Conservation (phyloP, 2,329 filamentous ascomycete species). For the Aspergillus brasiliensis region DNA sequence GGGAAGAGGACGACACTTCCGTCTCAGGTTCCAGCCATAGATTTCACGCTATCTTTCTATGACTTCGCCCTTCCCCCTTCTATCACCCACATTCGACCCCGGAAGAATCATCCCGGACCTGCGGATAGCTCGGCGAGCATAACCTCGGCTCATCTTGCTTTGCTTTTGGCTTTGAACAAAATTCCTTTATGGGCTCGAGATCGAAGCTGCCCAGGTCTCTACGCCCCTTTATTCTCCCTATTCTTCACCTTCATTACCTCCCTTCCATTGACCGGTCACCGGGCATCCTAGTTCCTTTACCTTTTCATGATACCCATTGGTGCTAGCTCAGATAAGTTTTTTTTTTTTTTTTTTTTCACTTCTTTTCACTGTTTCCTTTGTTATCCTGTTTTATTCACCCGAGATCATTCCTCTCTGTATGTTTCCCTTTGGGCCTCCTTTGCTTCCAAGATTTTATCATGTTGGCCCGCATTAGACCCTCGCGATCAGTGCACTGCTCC, state of each 20-base stretch:
- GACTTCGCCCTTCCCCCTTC: neutral
- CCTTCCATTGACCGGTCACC: neutral
- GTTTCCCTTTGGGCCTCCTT: neutral
- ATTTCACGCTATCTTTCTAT: neutral
- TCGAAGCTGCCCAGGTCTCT: neutral
- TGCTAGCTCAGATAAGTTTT: slow-evolving; percentile 16
- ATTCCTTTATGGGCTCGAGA: neutral
- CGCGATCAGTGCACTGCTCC: neutral
- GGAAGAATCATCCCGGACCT: neutral
- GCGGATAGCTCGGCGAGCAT: neutral
- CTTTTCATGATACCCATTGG: slow-evolving; percentile 34
- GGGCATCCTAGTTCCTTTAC: neutral
- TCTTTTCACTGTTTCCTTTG: slow-evolving; percentile 7
- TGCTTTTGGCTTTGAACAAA: neutral
- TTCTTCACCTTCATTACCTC: neutral
- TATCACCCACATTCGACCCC: neutral
- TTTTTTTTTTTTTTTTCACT: slow-evolving; percentile 11
- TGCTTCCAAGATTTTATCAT: neutral
- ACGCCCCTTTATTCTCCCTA: neutral
- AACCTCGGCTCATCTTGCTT: neutral
- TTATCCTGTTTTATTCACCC: neutral
- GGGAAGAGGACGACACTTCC: slow-evolving; percentile 43
- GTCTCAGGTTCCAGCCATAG: slow-evolving; percentile 46
- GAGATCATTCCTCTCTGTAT: neutral
- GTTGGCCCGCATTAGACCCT: neutral